Conservation (phyloP, 805 yeast genomes). For the Starmera caribaea region DNA sequence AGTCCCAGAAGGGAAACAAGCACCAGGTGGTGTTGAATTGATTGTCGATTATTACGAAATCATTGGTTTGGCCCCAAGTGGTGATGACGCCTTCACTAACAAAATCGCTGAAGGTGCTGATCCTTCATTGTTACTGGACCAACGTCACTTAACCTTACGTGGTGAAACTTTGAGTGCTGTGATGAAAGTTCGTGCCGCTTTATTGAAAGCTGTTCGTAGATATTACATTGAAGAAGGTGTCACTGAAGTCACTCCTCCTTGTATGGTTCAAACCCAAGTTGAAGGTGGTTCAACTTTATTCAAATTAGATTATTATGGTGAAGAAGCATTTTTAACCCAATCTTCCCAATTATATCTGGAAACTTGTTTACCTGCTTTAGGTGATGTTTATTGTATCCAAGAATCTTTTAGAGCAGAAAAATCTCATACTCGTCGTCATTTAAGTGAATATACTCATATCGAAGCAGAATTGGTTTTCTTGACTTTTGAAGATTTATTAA, state of each 20-base stretch:
- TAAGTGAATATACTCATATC: slow-evolving; percentile 93
- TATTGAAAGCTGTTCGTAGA: slow-evolving; percentile 65
- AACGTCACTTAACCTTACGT: slow-evolving; percentile 91
- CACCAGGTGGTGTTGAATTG: slow-evolving; percentile 96
- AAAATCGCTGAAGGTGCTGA: slow-evolving; percentile 90
- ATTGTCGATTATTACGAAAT: slow-evolving; percentile 83
- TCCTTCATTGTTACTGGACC: slow-evolving; percentile 85
- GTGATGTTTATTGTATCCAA: slow-evolving; percentile 95
- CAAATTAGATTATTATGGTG: slow-evolving; percentile 89
- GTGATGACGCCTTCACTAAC: slow-evolving; percentile 92
- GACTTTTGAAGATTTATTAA: slow-evolving; percentile 74
- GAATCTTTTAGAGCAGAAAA: slow-evolving; percentile 99
- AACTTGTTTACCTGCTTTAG: slow-evolving; percentile 91
- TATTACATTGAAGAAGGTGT: slow-evolving; percentile 67
- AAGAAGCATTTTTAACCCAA: slow-evolving; percentile 94
- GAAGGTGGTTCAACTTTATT: slow-evolving; percentile 98
- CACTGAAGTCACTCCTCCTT: slow-evolving; percentile 95
- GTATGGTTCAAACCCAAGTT: slow-evolving; percentile 99
- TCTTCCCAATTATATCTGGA: slow-evolving; percentile 95
- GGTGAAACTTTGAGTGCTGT: slow-evolving; percentile 92
- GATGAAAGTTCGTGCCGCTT: slow-evolving; percentile 86
- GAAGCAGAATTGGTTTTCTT: slow-evolving; percentile 91
- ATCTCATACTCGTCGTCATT: slow-evolving; percentile 97
- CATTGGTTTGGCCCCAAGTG: slow-evolving; percentile 90
- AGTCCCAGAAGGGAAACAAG: slow-evolving; percentile 92